These are phyloP conservation scores for Wickerhamiella hasegawae DNA, from an alignment of 805 yeast genomes.

Conservation along the genomic window DNA sequence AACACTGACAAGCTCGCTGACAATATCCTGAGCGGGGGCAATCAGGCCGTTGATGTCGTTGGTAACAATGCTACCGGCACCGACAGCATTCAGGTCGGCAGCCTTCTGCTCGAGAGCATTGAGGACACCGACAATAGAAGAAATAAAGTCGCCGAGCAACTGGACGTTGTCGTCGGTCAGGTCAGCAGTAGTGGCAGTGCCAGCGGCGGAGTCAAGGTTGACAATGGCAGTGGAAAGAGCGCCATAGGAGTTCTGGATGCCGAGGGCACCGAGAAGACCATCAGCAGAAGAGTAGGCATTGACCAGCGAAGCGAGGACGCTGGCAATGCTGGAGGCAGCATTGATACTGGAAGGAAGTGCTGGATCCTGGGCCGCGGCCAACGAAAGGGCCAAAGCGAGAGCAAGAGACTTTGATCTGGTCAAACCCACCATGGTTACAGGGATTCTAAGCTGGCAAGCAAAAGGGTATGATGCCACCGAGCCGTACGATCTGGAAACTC, in stretches of 20 bases:
- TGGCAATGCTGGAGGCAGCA: constrained; percentile 36
- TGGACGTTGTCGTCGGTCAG: constrained; percentile 1
- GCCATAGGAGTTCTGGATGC: constrained; percentile 9
- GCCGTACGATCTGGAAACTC: no score
- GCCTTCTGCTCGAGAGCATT: constrained; percentile 12
- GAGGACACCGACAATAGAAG: constrained; percentile 10
- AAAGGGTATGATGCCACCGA: no score
- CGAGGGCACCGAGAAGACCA: constrained; percentile 11
- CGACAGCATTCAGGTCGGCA: constrained; percentile 12
- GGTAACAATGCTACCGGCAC: constrained; percentile 11
- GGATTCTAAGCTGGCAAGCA: no score
- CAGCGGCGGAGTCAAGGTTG: constrained; percentile 6
- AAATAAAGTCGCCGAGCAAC: constrained; percentile 6
- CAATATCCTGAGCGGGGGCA: constrained; percentile 8
- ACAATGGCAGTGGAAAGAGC: constrained; percentile 10
- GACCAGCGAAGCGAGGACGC: constrained; percentile 10
- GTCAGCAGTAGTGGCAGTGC: constrained; percentile 5
- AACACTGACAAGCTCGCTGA: constrained; percentile 5
- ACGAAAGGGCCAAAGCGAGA: no score
- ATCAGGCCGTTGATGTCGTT: constrained; percentile 9
- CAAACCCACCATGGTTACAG: no score
- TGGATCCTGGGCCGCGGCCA: no score
- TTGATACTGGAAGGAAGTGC: no score
- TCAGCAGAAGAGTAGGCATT: constrained; percentile 5
- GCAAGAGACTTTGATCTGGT: no score